Conservation (phyloP, 169 alveolate genomes). For the Plasmodium billcollinsi region DNA sequence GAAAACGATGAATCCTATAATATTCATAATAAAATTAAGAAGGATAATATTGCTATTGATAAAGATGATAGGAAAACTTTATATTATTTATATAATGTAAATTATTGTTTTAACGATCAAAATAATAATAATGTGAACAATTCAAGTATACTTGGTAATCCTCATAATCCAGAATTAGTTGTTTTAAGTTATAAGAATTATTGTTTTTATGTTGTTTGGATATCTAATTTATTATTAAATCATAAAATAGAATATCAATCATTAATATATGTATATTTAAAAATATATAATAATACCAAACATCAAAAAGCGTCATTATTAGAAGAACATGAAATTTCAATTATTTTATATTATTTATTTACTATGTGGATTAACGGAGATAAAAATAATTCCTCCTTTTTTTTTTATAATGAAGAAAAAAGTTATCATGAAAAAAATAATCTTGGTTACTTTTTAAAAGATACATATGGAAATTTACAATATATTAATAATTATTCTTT, state of each 20-base stretch:
- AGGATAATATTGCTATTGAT: constrained; percentile 20
- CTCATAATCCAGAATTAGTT: constrained; percentile 13
- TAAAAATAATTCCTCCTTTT: constrained; percentile 44
- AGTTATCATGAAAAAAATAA: constrained; percentile 54
- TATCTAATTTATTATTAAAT: constrained; percentile 49
- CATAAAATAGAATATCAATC: constrained; percentile 67
- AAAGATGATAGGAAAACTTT: constrained; percentile 44
- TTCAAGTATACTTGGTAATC: too few species aligned
- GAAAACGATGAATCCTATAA: not conserved
- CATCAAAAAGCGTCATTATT: constrained; percentile 36
- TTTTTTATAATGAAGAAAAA: constrained; percentile 60
- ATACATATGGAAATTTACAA: constrained; percentile 57
- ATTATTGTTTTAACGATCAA: constrained; percentile 35
- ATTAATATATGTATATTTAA: constrained; percentile 46
- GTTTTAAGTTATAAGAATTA: constrained; percentile 65
- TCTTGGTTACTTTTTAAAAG: constrained; percentile 55
- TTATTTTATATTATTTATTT: constrained; percentile 57
- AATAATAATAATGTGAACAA: not conserved
- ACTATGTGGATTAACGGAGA: constrained; percentile 76
- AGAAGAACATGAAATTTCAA: constrained; percentile 50
- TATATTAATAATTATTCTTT: constrained; percentile 46
- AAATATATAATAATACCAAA: constrained; percentile 36
- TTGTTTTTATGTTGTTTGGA: constrained; percentile 64
- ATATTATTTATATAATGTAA: constrained; percentile 54
- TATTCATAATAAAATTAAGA: not conserved